Base-by-base conservation (phyloP, 768 basidiomycete species). In the Leccinum barrowsii region DNA sequence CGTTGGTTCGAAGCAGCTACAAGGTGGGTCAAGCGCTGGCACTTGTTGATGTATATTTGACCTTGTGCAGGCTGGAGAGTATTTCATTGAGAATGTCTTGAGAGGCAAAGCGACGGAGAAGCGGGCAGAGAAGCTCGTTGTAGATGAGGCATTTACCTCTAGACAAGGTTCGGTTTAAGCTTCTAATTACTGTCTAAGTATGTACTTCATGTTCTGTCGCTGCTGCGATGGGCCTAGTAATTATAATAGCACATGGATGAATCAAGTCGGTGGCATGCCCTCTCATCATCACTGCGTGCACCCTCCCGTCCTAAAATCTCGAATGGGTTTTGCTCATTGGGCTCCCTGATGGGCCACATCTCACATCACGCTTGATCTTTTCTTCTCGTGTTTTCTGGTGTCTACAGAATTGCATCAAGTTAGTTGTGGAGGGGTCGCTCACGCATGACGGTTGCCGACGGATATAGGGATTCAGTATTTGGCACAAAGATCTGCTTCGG, bases 311-410 rank as follows among this genome's bases (percentile, higher is more conserved):
- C 34, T 35, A 22, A 22, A 22, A 22, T 22, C 22, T 22, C 22
- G 22, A 22, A 22, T 22, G 22, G 22, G 22, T 22, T 22, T 22
- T 22, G 22, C 22, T 22, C 22, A 2, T 22, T 22, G 22, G 22
- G 22, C 22, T 35, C 35, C 7, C 35, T 0, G 34, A 94, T 84
- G 28, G 28, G 5, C 95, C 96, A 10, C 93, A 84, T 74, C 97
- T 98, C 32, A 97, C 87, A 71, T 99, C 95, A 54, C 92, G 82
- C 73, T 97, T 98, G 64, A 98, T 94, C 76, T 95, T 98, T 28
- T 88, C 90, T 74, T 98, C 96, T 52, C 94, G 84, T 74, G 97
- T 97, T 76, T 97, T 98, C 30, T 96, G 89, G 75, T 98, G 95
- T 63, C 92, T 92, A 59, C 17, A 61, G n/a, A 12, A 51, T 19